Conservation (phyloP, 2,329 filamentous ascomycete genomes). For the Triangularia setosa region DNA sequence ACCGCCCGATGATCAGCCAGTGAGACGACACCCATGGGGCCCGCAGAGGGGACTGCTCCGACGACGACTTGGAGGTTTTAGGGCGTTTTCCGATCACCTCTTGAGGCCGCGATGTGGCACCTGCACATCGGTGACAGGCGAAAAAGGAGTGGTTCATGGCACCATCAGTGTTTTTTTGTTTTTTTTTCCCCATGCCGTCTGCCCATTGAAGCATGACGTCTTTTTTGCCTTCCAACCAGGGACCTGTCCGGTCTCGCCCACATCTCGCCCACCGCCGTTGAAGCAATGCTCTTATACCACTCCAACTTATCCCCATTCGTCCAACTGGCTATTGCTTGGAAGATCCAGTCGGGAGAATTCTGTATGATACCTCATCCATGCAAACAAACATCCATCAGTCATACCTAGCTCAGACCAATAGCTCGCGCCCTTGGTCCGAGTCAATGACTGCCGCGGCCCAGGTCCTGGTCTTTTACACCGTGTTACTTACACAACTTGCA, state of each 20-base stretch:
- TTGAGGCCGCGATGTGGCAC: slow-evolving; percentile 2
- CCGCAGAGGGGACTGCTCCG: slow-evolving; percentile 4
- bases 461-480: background rate
- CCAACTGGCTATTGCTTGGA: background rate
- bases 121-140: too few species aligned
- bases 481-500: background rate
- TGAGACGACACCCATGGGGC: slow-evolving; percentile 9
- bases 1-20: slow-evolving; percentile 20
- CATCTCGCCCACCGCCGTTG: background rate
- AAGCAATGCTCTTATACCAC: background rate
- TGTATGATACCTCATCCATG: background rate
- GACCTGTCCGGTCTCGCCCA: background rate
- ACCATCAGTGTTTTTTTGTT: background rate
- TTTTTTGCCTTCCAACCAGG: background rate
- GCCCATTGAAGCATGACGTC: slow-evolving; percentile 2
- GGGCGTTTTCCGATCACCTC: slow-evolving; percentile 9
- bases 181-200: background rate
- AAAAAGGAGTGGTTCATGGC: background rate
- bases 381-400: background rate
- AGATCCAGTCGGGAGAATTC: background rate
- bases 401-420: background rate
- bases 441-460: background rate
- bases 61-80: slow-evolving; percentile 1
- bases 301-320: too few species aligned
- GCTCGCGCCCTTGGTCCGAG: background rate